phyloP scores from a whole-genome alignment of 83 land plant genomes.

The Picea abies region DNA sequence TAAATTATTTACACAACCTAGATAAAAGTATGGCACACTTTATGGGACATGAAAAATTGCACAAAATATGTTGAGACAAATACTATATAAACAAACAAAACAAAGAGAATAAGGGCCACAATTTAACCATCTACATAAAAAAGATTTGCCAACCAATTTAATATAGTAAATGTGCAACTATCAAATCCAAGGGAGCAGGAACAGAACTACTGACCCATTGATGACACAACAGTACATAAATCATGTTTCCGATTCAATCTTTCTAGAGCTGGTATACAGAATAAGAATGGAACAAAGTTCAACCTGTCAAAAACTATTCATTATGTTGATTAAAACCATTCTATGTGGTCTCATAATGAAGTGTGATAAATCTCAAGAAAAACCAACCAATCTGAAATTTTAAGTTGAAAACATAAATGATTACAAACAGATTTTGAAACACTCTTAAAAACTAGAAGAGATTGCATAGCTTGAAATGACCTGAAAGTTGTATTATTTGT shows the following conservation, averaged over 20 bases:
- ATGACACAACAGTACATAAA: conserved; percentile 28
- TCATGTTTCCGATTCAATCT: conserved; percentile 14
- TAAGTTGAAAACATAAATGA: neutral
- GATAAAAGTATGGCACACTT: neutral
- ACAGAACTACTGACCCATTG: conserved; percentile 44
- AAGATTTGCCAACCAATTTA: neutral
- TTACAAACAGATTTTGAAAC: neutral
- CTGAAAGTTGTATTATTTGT: conserved; percentile 79
- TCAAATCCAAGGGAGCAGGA: neutral
- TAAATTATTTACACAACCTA: neutral
- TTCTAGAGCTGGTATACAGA: conserved; percentile 31
- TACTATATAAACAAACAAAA: neutral
- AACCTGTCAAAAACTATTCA: conserved; percentile 51
- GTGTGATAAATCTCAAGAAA: neutral
- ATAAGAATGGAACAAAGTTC: conserved; percentile 44
- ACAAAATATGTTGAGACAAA: neutral
- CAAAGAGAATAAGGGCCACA: neutral
- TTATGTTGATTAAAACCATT: neutral
- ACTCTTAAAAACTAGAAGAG: neutral
- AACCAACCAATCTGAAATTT: neutral
- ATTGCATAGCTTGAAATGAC: conserved; percentile 27
- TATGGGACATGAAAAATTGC: neutral
- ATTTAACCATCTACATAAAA: neutral
- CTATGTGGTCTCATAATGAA: neutral
- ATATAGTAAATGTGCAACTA: neutral